A percentile compares a stretch with the other conserved stretches of the same genome.
Conservation (phyloP, 2,329 filamentous ascomycete species). For the Mycogone perniciosa region DNA sequence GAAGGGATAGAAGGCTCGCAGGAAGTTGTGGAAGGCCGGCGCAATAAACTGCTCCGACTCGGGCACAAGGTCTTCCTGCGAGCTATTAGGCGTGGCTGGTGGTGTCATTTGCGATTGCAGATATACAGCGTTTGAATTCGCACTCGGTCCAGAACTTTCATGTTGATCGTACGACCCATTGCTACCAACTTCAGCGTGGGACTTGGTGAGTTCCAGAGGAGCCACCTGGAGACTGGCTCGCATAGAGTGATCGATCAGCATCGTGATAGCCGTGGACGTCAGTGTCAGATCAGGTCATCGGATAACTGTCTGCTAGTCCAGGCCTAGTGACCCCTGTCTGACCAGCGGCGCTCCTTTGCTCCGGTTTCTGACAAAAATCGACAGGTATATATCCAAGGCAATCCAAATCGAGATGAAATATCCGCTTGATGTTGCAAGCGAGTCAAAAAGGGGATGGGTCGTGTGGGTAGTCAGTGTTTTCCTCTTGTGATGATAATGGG, state of each 20-base stretch:
- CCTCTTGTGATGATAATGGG: no score
- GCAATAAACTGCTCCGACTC: slow-evolving; percentile 38
- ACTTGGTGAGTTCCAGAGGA: slow-evolving; percentile 49
- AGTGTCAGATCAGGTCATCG: slow-evolving; percentile 25
- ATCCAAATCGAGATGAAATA: not conserved
- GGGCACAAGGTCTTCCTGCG: slow-evolving; percentile 50
- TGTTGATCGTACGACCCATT: slow-evolving; percentile 26
- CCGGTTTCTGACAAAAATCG: not conserved
- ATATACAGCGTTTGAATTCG: slow-evolving; percentile 24
- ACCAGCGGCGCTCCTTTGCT: not conserved
- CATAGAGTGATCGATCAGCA: slow-evolving; percentile 38
- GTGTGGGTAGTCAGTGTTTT: no score
- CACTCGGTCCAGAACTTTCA: slow-evolving; percentile 27
- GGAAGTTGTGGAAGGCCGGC: slow-evolving; percentile 83
- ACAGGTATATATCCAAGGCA: not conserved
- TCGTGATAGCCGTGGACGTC: slow-evolving; percentile 26
- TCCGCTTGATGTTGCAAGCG: no score
- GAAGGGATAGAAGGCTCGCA: slow-evolving; percentile 91
- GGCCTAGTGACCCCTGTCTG: not conserved
- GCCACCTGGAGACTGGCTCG: slow-evolving; percentile 57
- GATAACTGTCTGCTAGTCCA: slow-evolving; percentile 14
- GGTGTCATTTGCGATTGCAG: slow-evolving; percentile 64
- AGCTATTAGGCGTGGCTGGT: slow-evolving; percentile 66
- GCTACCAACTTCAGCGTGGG: slow-evolving; percentile 20
- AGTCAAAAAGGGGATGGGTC: no score